A percentile compares a stretch with the other conserved stretches of the same genome.
These are phyloP conservation scores for Lagenaria siceraria DNA, from an alignment of 306 rosid species.

Conservation along the genomic window DNA sequence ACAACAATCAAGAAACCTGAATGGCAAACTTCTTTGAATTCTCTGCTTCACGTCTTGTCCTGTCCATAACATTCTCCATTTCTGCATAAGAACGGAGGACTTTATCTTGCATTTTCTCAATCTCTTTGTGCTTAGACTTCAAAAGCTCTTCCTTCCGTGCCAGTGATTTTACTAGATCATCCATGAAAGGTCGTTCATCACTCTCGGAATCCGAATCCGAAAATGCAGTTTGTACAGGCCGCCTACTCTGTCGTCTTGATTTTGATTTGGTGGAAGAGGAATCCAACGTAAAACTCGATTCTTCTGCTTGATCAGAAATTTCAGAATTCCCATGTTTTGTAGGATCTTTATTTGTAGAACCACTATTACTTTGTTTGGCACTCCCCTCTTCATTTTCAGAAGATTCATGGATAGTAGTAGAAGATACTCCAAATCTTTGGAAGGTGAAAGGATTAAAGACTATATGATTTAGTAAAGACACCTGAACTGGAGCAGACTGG, in stretches of 20 bases:
- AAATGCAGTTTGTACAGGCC: constrained; percentile 27
- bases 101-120: constrained; percentile 71
- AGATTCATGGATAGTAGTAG: constrained; percentile 47
- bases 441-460: constrained; percentile 13
- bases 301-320: constrained; percentile 21
- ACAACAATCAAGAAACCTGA: constrained; percentile 35
- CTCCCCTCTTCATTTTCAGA: constrained; percentile 27
- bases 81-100: constrained; percentile 73
- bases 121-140: constrained; percentile 61
- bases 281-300: constrained; percentile 32
- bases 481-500: constrained; percentile 23
- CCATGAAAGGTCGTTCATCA: constrained; percentile 37
- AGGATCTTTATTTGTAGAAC: constrained; percentile 16
- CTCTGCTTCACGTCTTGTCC: constrained; percentile 78
- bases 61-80: constrained; percentile 76
- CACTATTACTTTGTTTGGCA: constrained; percentile 11
- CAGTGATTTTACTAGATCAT: constrained; percentile 55
- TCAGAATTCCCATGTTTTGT: not conserved
- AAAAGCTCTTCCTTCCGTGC: constrained; percentile 59
- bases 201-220: constrained; percentile 45
- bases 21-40: constrained; percentile 70
- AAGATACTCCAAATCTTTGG: constrained; percentile 35
- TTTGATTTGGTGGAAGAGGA: not conserved
- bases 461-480: constrained; percentile 21
- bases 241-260: constrained; percentile 18